Conservation (phyloP, 306 rosid genomes). For the Quercus engelmannii region DNA sequence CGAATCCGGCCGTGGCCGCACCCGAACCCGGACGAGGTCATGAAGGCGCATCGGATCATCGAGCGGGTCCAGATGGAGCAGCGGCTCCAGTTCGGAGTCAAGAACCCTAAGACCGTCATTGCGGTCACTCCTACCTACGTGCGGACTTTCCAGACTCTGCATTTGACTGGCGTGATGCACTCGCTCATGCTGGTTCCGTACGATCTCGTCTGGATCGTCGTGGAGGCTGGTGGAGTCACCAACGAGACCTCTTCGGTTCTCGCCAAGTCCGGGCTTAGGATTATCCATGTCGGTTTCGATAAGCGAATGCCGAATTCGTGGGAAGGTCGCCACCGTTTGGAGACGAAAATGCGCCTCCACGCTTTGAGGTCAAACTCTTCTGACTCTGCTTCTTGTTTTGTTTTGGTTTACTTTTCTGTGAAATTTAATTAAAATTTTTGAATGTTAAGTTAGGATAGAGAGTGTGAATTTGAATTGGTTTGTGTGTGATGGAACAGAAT, state of each 20-base stretch:
- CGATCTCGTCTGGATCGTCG: conserved; percentile 89
- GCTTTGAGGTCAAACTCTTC: conserved; percentile 63
- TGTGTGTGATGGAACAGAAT: conserved; percentile 51
- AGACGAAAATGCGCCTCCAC: conserved; percentile 80
- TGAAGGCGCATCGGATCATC: conserved; percentile 92
- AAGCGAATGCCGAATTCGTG: conserved; percentile 74
- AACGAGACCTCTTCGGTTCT: conserved; percentile 83
- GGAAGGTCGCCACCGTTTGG: conserved; percentile 80
- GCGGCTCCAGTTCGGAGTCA: conserved; percentile 76
- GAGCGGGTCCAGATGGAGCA: conserved; percentile 92
- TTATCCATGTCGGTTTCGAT: conserved; percentile 63
- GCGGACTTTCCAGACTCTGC: conserved; percentile 89
- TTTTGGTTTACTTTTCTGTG: conserved; percentile 2
- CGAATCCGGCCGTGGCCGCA: conserved; percentile 99
- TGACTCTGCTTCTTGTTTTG: background rate
- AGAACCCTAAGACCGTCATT: conserved; percentile 68
- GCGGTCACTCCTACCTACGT: conserved; percentile 85
- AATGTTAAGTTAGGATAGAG: background rate
- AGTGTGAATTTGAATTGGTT: conserved; percentile 25
- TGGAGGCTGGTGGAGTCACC: conserved; percentile 86
- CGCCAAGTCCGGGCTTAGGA: conserved; percentile 64
- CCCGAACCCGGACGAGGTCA: conserved; percentile 88
- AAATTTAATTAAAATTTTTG: background rate
- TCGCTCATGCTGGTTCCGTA: conserved; percentile 85
- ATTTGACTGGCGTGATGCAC: conserved; percentile 91